These are phyloP conservation scores for Oenanthe javanica DNA, from an alignment of 140 eudicot genomes.

Conservation along the genomic window DNA sequence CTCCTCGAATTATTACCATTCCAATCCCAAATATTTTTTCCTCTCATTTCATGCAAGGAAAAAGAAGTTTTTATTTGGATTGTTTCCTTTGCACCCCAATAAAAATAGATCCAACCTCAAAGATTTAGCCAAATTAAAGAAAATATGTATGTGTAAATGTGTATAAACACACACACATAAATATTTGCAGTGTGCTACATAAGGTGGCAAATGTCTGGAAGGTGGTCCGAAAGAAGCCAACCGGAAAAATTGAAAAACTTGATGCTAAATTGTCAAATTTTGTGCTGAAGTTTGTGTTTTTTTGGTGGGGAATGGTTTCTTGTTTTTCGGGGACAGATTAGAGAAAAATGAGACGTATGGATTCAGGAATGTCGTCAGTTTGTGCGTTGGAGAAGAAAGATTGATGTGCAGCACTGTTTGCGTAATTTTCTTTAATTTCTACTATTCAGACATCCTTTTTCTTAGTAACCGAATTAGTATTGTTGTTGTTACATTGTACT, in stretches of 20 bases:
- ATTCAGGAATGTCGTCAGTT: conserved; percentile 1
- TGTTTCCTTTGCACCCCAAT: neutral
- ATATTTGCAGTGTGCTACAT: neutral
- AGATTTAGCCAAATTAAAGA: neutral
- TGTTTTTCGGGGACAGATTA: neutral
- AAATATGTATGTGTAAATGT: neutral
- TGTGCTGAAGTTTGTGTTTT: conserved; percentile 22
- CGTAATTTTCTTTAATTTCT: neutral
- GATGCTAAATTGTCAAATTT: conserved; percentile 3
- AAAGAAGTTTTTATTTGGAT: neutral
- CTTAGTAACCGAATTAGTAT: neutral
- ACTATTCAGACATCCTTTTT: neutral
- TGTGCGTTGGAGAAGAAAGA: conserved; percentile 7
- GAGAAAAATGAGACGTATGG: conserved; percentile 1
- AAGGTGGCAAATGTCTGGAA: neutral
- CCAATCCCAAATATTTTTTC: conserved; percentile 24
- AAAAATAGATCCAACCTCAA: neutral
- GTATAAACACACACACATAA: too few relatives aligned
- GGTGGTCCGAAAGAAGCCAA: neutral
- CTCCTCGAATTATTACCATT: conserved; percentile 22
- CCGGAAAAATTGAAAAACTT: conserved; percentile 23
- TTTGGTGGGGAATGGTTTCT: neutral
- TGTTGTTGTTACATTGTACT: too few relatives aligned
- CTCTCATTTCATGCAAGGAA: conserved; percentile 25
- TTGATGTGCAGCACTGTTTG: neutral